Evolutionary conservation across 2,329 filamentous ascomycete genomes (phyloP), one percentile per base, ranked within the genome.

Genomic region (Penicillium verrucosum): DNA sequence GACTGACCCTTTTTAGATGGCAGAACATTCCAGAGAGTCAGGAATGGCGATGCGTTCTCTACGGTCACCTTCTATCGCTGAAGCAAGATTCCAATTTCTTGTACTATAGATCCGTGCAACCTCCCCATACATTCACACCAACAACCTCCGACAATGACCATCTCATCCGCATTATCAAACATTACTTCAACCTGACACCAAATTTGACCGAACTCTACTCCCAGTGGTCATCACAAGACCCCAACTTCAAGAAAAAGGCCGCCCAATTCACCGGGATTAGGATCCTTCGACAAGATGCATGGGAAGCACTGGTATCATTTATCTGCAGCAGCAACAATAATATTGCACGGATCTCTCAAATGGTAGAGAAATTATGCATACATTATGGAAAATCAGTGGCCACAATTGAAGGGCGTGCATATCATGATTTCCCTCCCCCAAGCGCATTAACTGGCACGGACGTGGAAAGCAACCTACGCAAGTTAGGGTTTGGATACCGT

Each of bases 321-420:
- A 99, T 99, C 62, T 99, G 94, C 81, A 97, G 92, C 75, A 96
- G 92, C 75, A 99, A 99, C 76, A 99, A 99, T 77, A 97, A 99
- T 71, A 99, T 99, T 59, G 83, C 87, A 2, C 85, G 94, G 38
- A 99, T 99, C 71, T 93, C 90, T 5, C 90, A 95, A 75, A 99
- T 99, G 94, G 92, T 93, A 23, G 87, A 95, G 65, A 97, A 96
- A 67, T 79, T 99, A 12, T 99, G 95, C 71, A 73, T 83, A 29
- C 83, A 95, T 68, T 99, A 97, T 68, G 94, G 94, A 0, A 84
- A 86, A 0, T 78, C 90, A 4, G 83, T 97, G 52, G 89, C 85
- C 1, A 80, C 86, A 41, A 73, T 96, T 51, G 87, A 85, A 29
- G 83, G 84, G 34, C 83, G 87, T 51, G 74, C 86, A 4, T 94